A percentile compares a stretch with the other conserved stretches of the same genome.
Conservation (phyloP, 495 filamentous ascomycete species). For the Aspergillus homomorphus region DNA sequence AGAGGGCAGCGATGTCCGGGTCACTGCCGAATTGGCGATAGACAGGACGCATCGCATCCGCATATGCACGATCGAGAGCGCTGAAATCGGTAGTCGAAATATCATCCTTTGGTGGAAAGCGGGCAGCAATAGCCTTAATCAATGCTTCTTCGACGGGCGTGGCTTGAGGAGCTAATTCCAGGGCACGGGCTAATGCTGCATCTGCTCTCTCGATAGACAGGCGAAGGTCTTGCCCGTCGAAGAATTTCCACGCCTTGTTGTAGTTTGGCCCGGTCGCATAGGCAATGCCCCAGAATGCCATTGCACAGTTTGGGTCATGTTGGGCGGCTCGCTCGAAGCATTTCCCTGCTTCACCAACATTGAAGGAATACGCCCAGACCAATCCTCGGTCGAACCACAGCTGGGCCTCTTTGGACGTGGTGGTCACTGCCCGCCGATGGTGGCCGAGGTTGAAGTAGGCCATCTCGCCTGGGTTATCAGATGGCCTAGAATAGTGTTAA, state of each 20-base stretch:
- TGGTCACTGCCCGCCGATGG: constrained; percentile 46
- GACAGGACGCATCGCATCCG: constrained; percentile 54
- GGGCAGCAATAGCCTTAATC: constrained; percentile 51
- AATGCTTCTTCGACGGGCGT: constrained; percentile 53
- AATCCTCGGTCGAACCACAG: constrained; percentile 61
- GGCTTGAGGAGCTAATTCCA: constrained; percentile 23
- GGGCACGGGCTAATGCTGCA: constrained; percentile 41
- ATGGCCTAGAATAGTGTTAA: too few relatives aligned
- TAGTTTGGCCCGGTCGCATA: constrained; percentile 68
- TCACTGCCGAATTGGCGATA: constrained; percentile 48
- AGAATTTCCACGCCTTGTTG: constrained; percentile 69
- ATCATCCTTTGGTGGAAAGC: constrained; percentile 48
- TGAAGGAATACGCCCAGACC: constrained; percentile 63
- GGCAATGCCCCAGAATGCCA: constrained; percentile 68
- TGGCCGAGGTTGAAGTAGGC: constrained; percentile 59
- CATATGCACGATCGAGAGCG: constrained; percentile 50
- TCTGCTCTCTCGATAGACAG: constrained; percentile 44
- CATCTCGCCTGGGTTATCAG: too few relatives aligned
- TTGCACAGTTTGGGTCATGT: constrained; percentile 51
- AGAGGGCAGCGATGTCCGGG: constrained; percentile 55
- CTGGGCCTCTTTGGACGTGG: constrained; percentile 42
- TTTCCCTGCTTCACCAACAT: constrained; percentile 57
- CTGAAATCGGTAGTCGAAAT: constrained; percentile 32
- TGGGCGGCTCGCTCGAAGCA: constrained; percentile 52
- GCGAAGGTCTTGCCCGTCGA: constrained; percentile 55